A percentile compares a stretch with the other conserved stretches of the same genome.
These are phyloP conservation scores for Scedosporium dehoogii DNA, from an alignment of 2,329 filamentous ascomycete species.

Conservation along the genomic window DNA sequence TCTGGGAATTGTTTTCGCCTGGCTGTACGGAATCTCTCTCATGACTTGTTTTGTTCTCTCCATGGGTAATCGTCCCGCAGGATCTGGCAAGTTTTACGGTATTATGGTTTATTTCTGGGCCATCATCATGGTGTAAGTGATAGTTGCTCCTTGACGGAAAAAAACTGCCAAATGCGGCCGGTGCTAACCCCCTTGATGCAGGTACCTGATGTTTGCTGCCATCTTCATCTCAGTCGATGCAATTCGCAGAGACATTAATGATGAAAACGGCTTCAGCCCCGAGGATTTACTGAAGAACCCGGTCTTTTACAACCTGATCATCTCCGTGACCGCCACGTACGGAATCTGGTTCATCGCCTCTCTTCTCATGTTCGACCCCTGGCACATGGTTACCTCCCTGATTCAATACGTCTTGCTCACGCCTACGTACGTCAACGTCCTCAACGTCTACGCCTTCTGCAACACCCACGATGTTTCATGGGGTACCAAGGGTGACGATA, in stretches of 20 bases:
- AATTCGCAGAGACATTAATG: conserved; percentile 59
- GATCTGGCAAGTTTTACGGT: conserved; percentile 88
- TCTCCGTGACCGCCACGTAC: conserved; percentile 87
- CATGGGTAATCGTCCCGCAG: conserved; percentile 87
- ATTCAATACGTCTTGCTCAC: conserved; percentile 90
- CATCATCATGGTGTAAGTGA: conserved; percentile 73
- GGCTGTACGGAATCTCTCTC: conserved; percentile 85
- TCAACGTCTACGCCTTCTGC: conserved; percentile 98
- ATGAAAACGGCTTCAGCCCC: conserved; percentile 56
- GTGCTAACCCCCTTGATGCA: conserved; percentile 18
- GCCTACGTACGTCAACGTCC: conserved; percentile 94
- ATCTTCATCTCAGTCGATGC: conserved; percentile 87
- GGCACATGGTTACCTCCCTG: conserved; percentile 98
- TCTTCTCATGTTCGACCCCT: conserved; percentile 92
- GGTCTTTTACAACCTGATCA: conserved; percentile 86
- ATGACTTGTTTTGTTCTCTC: conserved; percentile 93
- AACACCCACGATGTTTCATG: conserved; percentile 97
- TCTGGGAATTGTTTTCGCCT: conserved; percentile 85
- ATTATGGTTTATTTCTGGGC: conserved; percentile 99
- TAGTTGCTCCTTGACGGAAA: conserved; percentile 9
- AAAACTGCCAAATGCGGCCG: too few species aligned
- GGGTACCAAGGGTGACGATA: conserved; percentile 97
- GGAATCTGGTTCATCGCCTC: conserved; percentile 87
- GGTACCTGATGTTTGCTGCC: conserved; percentile 88
- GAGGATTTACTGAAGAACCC: conserved; percentile 71